These are phyloP conservation scores for Umbelopsis ramanniana DNA, from an alignment of 192 early-diverging fungal species.

Conservation along the genomic window DNA sequence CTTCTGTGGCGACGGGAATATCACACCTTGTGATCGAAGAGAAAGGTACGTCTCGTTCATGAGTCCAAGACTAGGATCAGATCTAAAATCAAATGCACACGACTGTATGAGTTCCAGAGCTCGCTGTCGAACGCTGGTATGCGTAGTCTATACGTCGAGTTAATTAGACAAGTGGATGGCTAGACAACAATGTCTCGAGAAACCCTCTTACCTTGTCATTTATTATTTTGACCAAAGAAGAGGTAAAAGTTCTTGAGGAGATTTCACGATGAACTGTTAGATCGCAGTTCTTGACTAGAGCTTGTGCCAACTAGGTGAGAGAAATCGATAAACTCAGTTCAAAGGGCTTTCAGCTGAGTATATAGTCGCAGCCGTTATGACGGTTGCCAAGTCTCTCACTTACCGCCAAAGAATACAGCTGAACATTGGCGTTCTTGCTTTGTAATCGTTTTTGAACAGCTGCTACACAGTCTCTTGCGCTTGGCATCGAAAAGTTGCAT, in stretches of 20 bases:
- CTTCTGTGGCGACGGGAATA: constrained; percentile 79
- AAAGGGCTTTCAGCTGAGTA: neutral
- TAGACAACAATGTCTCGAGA: neutral
- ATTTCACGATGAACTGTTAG: constrained; percentile 81
- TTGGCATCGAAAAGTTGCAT: constrained; percentile 25
- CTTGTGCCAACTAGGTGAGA: constrained; percentile 70
- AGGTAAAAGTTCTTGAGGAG: constrained; percentile 83
- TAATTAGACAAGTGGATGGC: neutral
- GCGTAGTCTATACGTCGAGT: constrained; percentile 52
- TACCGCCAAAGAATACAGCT: constrained; percentile 71
- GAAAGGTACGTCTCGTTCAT: constrained; percentile 77
- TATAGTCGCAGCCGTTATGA: neutral
- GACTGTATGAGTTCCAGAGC: constrained; percentile 89
- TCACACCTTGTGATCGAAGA: constrained; percentile 54
- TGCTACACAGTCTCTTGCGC: constrained; percentile 70
- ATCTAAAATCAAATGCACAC: constrained; percentile 87
- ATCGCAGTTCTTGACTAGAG: constrained; percentile 91
- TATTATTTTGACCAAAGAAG: constrained; percentile 74
- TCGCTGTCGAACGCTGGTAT: constrained; percentile 79
- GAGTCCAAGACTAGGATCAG: constrained; percentile 77
- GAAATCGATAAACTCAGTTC: neutral
- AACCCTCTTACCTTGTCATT: constrained; percentile 60
- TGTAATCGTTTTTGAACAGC: constrained; percentile 72
- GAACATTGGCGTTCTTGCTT: constrained; percentile 83
- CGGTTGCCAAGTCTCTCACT: constrained; percentile 24